Conservation (phyloP, 1,284 basidiomycete genomes). For the Boletus austroedulis region DNA sequence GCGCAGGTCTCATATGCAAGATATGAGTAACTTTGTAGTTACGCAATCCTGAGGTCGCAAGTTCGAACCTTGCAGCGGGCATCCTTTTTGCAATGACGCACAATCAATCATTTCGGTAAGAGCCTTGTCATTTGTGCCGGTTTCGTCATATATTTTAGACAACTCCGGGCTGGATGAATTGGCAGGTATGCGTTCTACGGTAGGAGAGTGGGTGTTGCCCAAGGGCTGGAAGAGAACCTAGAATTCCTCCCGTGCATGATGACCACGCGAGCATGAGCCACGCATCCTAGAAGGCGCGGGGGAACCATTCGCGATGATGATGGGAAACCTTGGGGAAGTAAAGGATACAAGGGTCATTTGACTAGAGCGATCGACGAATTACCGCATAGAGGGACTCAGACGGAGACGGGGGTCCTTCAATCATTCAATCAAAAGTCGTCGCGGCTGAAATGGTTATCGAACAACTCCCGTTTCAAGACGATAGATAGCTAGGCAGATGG, state of each 20-base stretch:
- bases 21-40: slow-evolving; percentile 28
- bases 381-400: slow-evolving; percentile 42
- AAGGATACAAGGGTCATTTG: slow-evolving; percentile 44
- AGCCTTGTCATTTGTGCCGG: slow-evolving; percentile 36
- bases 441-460: slow-evolving; percentile 39
- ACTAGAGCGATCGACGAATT: slow-evolving; percentile 37
- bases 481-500: slow-evolving; percentile 22
- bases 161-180: slow-evolving; percentile 31
- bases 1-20: slow-evolving; percentile 37
- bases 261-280: no score
- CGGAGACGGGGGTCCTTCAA: slow-evolving; percentile 41
- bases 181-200: slow-evolving; percentile 33
- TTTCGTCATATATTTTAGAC: slow-evolving; percentile 24
- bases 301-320: slow-evolving; percentile 40
- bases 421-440: slow-evolving; percentile 40
- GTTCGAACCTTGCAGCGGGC: slow-evolving; percentile 55
- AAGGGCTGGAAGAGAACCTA: slow-evolving; percentile 62
- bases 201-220: slow-evolving; percentile 48
- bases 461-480: slow-evolving; percentile 37
- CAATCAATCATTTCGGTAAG: slow-evolving; percentile 23
- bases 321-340: slow-evolving; percentile 30
- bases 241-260: no score
- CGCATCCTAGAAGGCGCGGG: slow-evolving; percentile 25
- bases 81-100: slow-evolving; percentile 1
- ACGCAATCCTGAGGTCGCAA: slow-evolving; percentile 57